These are phyloP conservation scores for Sphenostylis stenocarpa DNA, from an alignment of 306 rosid species.

Conservation along the genomic window DNA sequence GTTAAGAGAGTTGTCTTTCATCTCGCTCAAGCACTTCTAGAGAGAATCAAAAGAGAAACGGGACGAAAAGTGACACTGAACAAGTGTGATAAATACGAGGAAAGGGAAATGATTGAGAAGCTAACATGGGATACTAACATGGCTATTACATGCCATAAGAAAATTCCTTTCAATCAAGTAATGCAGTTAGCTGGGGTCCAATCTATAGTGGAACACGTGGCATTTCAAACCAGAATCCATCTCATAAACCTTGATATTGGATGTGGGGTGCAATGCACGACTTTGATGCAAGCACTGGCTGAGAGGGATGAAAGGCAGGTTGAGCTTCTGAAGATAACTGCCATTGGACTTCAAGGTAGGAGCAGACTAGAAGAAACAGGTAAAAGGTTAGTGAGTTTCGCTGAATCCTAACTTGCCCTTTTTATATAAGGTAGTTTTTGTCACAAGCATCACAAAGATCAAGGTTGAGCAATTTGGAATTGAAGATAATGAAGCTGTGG, in stretches of 20 bases:
- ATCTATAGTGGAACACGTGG: slow-evolving; percentile 53
- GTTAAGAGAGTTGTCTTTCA: slow-evolving; percentile 48
- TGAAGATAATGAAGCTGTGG: slow-evolving; percentile 47
- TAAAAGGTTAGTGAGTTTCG: slow-evolving; percentile 45
- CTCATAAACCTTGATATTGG: slow-evolving; percentile 57
- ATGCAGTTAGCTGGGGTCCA: slow-evolving; percentile 49
- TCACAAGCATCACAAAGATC: slow-evolving; percentile 43
- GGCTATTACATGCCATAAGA: slow-evolving; percentile 18
- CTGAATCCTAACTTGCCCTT: slow-evolving; percentile 58
- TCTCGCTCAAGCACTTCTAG: slow-evolving; percentile 51
- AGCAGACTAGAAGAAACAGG: slow-evolving; percentile 40
- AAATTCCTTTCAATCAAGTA: slow-evolving; percentile 52
- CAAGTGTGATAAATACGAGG: neutral
- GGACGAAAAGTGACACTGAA: slow-evolving; percentile 35
- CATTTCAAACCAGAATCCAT: slow-evolving; percentile 46
- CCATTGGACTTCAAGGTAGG: slow-evolving; percentile 39
- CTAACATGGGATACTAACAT: slow-evolving; percentile 8
- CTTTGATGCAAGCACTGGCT: slow-evolving; percentile 58
- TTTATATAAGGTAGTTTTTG: slow-evolving; percentile 37
- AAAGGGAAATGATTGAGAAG: neutral
- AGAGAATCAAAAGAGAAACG: slow-evolving; percentile 48
- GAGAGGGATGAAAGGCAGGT: slow-evolving; percentile 41
- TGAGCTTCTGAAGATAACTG: slow-evolving; percentile 58
- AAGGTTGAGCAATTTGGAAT: slow-evolving; percentile 41
- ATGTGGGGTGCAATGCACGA: slow-evolving; percentile 52